These are phyloP conservation scores for Rhodocollybia butyracea DNA, from an alignment of 768 basidiomycete genomes.

Conservation along the genomic window DNA sequence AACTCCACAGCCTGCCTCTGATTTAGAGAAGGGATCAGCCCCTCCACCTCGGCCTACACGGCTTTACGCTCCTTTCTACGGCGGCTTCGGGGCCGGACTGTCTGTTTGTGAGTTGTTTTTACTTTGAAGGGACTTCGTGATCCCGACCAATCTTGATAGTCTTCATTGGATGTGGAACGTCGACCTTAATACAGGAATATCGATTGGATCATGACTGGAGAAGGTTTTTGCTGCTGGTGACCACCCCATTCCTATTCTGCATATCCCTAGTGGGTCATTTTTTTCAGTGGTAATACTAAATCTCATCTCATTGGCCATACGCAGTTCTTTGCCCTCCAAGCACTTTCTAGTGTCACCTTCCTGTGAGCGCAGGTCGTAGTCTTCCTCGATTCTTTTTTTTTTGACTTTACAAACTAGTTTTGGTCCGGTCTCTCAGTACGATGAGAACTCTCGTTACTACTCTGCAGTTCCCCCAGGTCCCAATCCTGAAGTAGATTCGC, in stretches of 20 bases:
- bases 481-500: conserved; percentile 59
- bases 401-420: conserved; percentile 36
- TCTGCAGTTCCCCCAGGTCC: conserved; percentile 62
- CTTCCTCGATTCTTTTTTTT: conserved; percentile 5
- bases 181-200: conserved; percentile 61
- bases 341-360: conserved; percentile 61
- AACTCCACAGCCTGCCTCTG: conserved; percentile 26
- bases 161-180: conserved; percentile 64
- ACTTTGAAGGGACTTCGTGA: not conserved
- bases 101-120: conserved; percentile 52
- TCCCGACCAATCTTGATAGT: conserved; percentile 34
- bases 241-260: conserved; percentile 72
- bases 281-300: not conserved
- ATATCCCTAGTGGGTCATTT: conserved; percentile 58
- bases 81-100: conserved; percentile 65
- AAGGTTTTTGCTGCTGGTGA: conserved; percentile 64
- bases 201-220: conserved; percentile 58
- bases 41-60: conserved; percentile 45
- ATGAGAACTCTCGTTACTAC: conserved; percentile 83
- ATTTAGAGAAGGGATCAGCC: conserved; percentile 48
- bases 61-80: conserved; percentile 70
- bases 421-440: conserved; percentile 83
- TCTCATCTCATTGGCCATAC: not conserved
- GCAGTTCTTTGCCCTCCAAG: conserved; percentile 75
- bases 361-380: conserved; percentile 40